Percentiles rank a stretch among this genome's conserved stretches.
Evolutionary conservation across 106 monocot species (phyloP).

Genomic region (Dendrobium officinale): DNA sequence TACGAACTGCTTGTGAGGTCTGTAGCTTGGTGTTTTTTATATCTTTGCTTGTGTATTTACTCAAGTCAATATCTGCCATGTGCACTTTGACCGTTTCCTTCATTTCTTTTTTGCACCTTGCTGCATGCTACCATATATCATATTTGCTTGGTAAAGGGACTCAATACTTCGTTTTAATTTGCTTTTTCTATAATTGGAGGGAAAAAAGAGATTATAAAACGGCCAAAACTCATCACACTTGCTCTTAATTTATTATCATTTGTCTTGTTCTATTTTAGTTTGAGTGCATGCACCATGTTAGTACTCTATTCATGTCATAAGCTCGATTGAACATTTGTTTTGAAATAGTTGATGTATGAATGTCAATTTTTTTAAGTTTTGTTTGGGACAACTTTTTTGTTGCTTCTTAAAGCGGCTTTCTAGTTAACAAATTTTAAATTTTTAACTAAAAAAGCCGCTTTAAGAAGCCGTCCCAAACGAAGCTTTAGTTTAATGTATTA

Average conservation of each 20-base stretch:
- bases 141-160: not conserved
- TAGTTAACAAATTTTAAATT: no score
- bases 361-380: not conserved
- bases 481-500: not conserved
- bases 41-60: not conserved
- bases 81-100: not conserved
- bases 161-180: not conserved
- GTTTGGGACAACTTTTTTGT: no score
- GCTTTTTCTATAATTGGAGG: not conserved
- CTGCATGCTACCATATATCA: not conserved
- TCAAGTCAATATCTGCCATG: not conserved
- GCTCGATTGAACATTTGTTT: not conserved
- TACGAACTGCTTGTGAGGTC: not conserved
- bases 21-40: not conserved
- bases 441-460: no score
- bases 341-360: not conserved
- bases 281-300: not conserved
- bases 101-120: not conserved
- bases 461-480: no score
- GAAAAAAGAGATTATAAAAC: no score
- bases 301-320: not conserved
- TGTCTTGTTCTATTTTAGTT: not conserved
- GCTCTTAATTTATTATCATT: not conserved
- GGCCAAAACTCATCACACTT: no score
- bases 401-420: no score